Conservation (phyloP, 257 asterid genomes). For the Nicotiana obtusifolia region DNA sequence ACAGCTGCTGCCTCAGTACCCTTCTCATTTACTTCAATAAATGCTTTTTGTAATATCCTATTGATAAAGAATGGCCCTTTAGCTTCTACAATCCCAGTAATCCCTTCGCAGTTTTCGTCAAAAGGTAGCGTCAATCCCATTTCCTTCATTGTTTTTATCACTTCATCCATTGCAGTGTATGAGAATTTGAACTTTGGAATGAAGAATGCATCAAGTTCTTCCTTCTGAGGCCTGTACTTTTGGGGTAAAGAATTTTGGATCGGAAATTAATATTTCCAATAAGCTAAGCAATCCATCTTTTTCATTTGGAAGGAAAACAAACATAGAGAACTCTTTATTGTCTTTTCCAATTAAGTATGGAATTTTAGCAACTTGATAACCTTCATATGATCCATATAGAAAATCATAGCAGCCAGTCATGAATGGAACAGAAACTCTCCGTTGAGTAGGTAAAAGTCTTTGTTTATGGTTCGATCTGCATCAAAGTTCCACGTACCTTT, state of each 20-base stretch:
- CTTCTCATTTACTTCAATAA: constrained; percentile 35
- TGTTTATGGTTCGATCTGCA: background rate
- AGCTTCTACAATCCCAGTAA: background rate
- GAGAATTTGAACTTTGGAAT: constrained; percentile 21
- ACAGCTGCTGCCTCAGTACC: constrained; percentile 39
- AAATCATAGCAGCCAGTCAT: constrained; percentile 13
- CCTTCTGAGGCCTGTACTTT: background rate
- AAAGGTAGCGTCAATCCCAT: constrained; percentile 11
- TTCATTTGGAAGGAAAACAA: constrained; percentile 13
- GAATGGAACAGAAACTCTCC: constrained; percentile 14
- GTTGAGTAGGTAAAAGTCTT: constrained; percentile 8
- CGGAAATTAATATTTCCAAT: background rate
- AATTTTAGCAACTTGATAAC: constrained; percentile 14
- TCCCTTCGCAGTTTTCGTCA: background rate
- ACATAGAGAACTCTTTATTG: background rate
- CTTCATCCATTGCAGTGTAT: background rate
- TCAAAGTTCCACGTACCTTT: constrained; percentile 11
- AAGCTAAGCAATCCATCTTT: constrained; percentile 8
- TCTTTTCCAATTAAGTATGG: constrained; percentile 5
- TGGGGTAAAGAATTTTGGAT: background rate
- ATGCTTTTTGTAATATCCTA: constrained; percentile 29
- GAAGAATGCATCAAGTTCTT: background rate
- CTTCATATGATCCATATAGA: constrained; percentile 3
- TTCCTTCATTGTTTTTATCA: background rate
- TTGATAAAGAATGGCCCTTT: constrained; percentile 10